Conservation (phyloP, 2,329 filamentous ascomycete genomes). For the Colletotrichum euphorbiae region DNA sequence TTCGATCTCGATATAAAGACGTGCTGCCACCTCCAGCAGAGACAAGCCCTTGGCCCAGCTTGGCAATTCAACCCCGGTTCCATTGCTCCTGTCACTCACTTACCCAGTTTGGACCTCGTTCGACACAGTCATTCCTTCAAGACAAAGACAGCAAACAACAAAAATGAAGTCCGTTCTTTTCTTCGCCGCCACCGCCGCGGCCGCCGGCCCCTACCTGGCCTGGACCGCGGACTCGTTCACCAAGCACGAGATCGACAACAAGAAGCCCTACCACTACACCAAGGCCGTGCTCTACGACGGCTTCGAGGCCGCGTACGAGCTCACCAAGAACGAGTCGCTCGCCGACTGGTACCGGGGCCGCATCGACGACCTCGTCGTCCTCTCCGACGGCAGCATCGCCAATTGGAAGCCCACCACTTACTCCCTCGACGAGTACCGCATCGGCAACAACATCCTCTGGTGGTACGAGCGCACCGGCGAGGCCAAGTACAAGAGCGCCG, state of each 20-base stretch:
- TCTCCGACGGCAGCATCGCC: constrained; percentile 57
- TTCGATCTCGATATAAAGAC: constrained; percentile 25
- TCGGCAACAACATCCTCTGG: constrained; percentile 64
- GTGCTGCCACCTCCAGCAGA: constrained; percentile 9
- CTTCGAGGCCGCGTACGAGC: constrained; percentile 58
- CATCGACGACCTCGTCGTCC: constrained; percentile 59
- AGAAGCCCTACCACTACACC: constrained; percentile 56
- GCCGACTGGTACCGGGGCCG: constrained; percentile 57
- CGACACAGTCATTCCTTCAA: constrained; percentile 28
- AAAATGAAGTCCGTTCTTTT: constrained; percentile 39
- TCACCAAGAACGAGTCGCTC: constrained; percentile 58
- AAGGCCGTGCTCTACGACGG: constrained; percentile 60
- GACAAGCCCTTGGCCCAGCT: neutral
- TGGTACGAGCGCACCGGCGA: constrained; percentile 60
- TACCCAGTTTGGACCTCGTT: neutral
- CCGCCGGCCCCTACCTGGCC: constrained; percentile 46
- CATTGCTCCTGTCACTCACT: constrained; percentile 19
- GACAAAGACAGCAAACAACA: neutral
- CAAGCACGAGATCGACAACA: constrained; percentile 51
- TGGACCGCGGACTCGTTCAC: constrained; percentile 62
- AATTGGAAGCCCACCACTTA: constrained; percentile 49
- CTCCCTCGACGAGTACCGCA: constrained; percentile 64
- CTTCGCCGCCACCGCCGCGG: constrained; percentile 38
- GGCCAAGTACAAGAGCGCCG: constrained; percentile 62
- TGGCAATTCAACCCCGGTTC: constrained; percentile 33